Evolutionary conservation across 2,329 filamentous ascomycete species (phyloP), one percentile per base, ranked within the genome.

Genomic region (Calonectria henricotiae): DNA sequence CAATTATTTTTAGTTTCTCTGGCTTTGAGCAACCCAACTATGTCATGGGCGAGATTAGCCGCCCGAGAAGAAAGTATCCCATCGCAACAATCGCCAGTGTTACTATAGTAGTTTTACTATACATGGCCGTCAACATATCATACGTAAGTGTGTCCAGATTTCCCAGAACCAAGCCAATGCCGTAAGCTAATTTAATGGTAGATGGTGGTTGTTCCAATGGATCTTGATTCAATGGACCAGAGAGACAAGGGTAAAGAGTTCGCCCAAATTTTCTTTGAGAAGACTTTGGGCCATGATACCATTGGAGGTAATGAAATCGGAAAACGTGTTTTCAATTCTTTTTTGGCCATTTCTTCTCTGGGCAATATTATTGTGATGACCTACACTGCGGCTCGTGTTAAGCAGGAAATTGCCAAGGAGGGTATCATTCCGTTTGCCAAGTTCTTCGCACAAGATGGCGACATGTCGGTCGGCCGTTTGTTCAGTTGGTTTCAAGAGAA

Each of bases 331-430:
- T 82, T 89, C 69, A 82, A 86, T 15, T 85, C 82, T 0, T 84
- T 90, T 47, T 81, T 89, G 7, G 87, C 88, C 4, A 78, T 90
- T 30, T 88, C 86, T 2, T 86, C 84, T 27, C 82, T 90, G 60
- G 88, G 88, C 0, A 89, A 90, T 74, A 86, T 90, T 47, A 82
- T 89, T 13, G 86, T 87, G 23, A 88, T 87, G 79, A 90, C 88
- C 0, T 90, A 88, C 72, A 88, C 87, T 0, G 85, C 86, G 8
- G 84, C 87, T 3, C 82, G 87, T 70, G 85, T 90, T 20, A 89
- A 90, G 76, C 88, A 90, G 74, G 88, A 90, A 75, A 89, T 90
- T 49, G 89, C 88, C 8, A 89, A 90, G 74, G 86, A 89, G 76
- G 88, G 88, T 0, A 84, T 89, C 63, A 78, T 89, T 2, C 87